These are phyloP conservation scores for Aspergillus carlsbadensis DNA, from an alignment of 495 filamentous ascomycete species.

Conservation along the genomic window DNA sequence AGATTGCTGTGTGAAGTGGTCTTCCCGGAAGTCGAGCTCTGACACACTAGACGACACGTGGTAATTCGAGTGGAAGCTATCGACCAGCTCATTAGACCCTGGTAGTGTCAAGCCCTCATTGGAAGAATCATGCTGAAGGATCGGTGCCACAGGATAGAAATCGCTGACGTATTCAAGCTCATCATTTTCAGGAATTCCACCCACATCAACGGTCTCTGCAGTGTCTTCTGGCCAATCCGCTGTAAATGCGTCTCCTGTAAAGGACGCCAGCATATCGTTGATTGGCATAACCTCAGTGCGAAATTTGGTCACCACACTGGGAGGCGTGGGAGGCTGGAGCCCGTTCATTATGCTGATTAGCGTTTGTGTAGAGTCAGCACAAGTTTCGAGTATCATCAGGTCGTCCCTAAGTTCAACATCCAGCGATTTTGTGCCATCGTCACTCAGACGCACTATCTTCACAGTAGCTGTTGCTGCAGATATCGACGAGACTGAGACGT, in stretches of 20 bases:
- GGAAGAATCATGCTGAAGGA: slow-evolving; percentile 39
- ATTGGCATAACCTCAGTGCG: slow-evolving; percentile 82
- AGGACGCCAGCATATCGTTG: slow-evolving; percentile 83
- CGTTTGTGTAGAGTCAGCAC: slow-evolving; percentile 96
- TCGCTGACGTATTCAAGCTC: slow-evolving; percentile 64
- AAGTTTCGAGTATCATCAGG: slow-evolving; percentile 87
- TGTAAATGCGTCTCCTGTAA: slow-evolving; percentile 80
- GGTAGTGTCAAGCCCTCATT: slow-evolving; percentile 31
- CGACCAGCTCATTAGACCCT: slow-evolving; percentile 56
- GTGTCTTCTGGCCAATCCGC: slow-evolving; percentile 25
- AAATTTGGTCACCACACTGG: slow-evolving; percentile 79
- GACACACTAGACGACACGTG: slow-evolving; percentile 49
- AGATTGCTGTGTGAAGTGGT: slow-evolving; percentile 70
- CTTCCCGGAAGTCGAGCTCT: slow-evolving; percentile 68
- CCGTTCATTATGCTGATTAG: slow-evolving; percentile 78
- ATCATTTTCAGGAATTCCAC: slow-evolving; percentile 41
- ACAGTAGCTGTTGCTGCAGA: slow-evolving; percentile 71
- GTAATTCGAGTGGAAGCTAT: slow-evolving; percentile 61
- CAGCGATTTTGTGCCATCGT: slow-evolving; percentile 59
- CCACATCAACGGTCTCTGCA: slow-evolving; percentile 11
- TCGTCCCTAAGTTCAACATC: slow-evolving; percentile 83
- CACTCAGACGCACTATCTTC: slow-evolving; percentile 49
- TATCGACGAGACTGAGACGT: slow-evolving; percentile 79
- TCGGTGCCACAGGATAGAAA: slow-evolving; percentile 51
- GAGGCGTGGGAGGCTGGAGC: slow-evolving; percentile 77